Conservation (phyloP, 768 basidiomycete species). For the Trametes gibbosa region DNA sequence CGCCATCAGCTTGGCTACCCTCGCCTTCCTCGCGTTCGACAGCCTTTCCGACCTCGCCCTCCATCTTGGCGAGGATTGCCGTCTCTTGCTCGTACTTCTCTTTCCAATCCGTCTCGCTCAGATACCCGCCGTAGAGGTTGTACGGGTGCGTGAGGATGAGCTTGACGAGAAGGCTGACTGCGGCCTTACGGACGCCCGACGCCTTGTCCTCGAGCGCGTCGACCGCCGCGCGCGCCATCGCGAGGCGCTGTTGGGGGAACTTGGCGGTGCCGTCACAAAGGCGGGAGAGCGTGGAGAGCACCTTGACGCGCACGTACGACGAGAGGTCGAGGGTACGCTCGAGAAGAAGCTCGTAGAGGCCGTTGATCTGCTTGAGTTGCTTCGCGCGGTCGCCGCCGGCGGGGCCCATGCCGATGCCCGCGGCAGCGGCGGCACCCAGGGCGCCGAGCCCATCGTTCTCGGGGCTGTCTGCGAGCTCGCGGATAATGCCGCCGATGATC, state of each 20-base stretch:
- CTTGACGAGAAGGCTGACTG: slow-evolving; percentile 70
- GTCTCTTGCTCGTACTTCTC: slow-evolving; percentile 61
- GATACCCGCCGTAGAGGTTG: slow-evolving; percentile 79
- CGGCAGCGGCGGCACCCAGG: neutral
- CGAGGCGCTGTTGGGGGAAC: slow-evolving; percentile 83
- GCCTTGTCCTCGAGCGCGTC: slow-evolving; percentile 87
- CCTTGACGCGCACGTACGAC: slow-evolving; percentile 89
- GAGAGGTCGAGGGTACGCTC: slow-evolving; percentile 87
- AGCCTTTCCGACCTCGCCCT: slow-evolving; percentile 62
- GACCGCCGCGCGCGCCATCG: slow-evolving; percentile 73
- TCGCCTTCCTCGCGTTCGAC: slow-evolving; percentile 40
- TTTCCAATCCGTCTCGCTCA: slow-evolving; percentile 74
- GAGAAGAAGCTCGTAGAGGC: slow-evolving; percentile 78
- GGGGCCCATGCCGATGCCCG: neutral
- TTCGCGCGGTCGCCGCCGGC: slow-evolving; percentile 44
- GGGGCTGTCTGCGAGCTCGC: slow-evolving; percentile 63
- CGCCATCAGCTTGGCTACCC: slow-evolving; percentile 29
- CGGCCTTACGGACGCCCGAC: slow-evolving; percentile 80
- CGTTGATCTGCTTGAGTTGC: slow-evolving; percentile 70
- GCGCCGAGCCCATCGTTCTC: slow-evolving; percentile 25
- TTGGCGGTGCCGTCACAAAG: slow-evolving; percentile 75
- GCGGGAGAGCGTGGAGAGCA: slow-evolving; percentile 70
- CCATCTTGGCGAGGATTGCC: slow-evolving; percentile 67
- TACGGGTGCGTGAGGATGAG: slow-evolving; percentile 89
- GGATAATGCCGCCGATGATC: slow-evolving; percentile 81